Evolutionary conservation across 2,329 filamentous ascomycete species (phyloP), one percentile per base, ranked within the genome.

Genomic region (Paraphaeosphaeria sporulosa): DNA sequence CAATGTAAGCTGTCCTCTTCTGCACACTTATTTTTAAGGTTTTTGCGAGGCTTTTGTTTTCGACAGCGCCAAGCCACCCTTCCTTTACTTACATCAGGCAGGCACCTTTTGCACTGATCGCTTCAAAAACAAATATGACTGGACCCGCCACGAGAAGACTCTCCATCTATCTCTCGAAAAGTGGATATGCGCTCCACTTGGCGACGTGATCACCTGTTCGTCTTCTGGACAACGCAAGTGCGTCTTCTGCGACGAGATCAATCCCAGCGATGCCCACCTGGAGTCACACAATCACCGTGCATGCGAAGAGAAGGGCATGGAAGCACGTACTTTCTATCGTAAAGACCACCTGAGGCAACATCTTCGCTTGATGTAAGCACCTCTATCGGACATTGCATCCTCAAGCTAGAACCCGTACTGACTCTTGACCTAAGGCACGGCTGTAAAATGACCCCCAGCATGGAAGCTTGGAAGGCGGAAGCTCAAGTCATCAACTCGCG

Each of bases 281-380:
- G 86, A 87, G 64, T 80, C 78, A 8, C 87, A 89, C 76, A 87
- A 88, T 64, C 86, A 86, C 70, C 77, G 78, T 36, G 78, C 86
- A 15, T 94, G 91, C 72, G 87, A 87, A 63, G 90, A 93, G 69
- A 87, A 90, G 71, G 85, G 85, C 4, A 64, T 83, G 1, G 83
- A 86, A 57, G 89, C 91, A 65, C 84, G 87, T 38, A 88, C 85
- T 0, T 89, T 88, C 71, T 88, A 86, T 67, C 80, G 86, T 27
- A 88, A 88, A 71, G 86, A 89, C 66, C 86, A 89, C 67, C 79
- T 89, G 13, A 82, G 86, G 52, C 86, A 89, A 67, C 86, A 89
- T 71, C 74, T 88, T 34, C 81, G 85, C 38, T 76, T 88, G 55
- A 86, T 88, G 80, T 68, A 58, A 58, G 66, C 63, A 44, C 21